These are phyloP conservation scores for Hericium alpestre DNA, from an alignment of 768 basidiomycete genomes.

Conservation along the genomic window DNA sequence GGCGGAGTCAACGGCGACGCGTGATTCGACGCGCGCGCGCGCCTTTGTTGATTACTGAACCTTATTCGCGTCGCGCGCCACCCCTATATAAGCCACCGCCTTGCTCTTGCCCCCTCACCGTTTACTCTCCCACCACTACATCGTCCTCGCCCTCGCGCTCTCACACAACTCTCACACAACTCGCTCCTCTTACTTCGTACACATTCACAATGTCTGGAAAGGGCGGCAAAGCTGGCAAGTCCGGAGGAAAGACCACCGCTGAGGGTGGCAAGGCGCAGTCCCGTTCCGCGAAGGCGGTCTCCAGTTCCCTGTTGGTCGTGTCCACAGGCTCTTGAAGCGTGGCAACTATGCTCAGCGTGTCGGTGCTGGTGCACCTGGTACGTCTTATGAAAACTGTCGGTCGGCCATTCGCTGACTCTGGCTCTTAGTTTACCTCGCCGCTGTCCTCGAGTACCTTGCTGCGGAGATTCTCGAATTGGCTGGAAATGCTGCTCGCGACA, in stretches of 20 bases:
- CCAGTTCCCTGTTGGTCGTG: constrained; percentile 88
- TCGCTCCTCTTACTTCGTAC: not conserved
- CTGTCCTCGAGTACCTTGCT: constrained; percentile 85
- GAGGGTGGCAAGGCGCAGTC: constrained; percentile 46
- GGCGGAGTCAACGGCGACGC: constrained; percentile 8
- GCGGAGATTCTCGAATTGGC: constrained; percentile 93
- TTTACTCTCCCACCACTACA: not conserved
- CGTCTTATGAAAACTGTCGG: constrained; percentile 6
- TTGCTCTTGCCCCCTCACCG: not conserved
- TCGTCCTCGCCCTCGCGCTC: not conserved
- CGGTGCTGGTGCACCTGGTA: constrained; percentile 80
- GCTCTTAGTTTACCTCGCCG: constrained; percentile 72
- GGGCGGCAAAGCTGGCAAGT: constrained; percentile 41
- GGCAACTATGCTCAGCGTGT: constrained; percentile 83
- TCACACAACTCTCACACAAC: not conserved
- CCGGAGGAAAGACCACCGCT: constrained; percentile 48
- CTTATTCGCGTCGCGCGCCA: constrained; percentile 6
- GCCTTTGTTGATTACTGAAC: constrained; percentile 26
- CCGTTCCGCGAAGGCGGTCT: constrained; percentile 66
- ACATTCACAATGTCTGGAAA: constrained; percentile 31
- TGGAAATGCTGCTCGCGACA: constrained; percentile 81
- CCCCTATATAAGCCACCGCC: constrained; percentile 2
- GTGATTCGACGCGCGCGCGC: constrained; percentile 19
- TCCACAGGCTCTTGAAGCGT: constrained; percentile 79
- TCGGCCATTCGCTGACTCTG: not conserved